Evolutionary conservation across 1,139 yeast species (phyloP).

Genomic region (Zygosaccharomyces pseudobailii): DNA sequence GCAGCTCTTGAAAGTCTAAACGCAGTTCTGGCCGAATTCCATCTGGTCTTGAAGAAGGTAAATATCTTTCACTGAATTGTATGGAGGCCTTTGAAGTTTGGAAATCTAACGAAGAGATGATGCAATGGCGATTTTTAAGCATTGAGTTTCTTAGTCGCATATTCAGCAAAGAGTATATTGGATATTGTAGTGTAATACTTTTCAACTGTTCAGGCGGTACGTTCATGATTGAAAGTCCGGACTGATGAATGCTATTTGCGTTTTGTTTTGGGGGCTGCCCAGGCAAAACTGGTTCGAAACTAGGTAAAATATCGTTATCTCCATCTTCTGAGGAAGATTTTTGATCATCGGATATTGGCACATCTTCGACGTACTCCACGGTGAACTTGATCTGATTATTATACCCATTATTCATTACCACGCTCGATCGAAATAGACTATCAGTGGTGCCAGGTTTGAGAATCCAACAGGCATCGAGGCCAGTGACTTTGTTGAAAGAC

Average conservation of each 20-base stretch:
- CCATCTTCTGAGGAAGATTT: not conserved
- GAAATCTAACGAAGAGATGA: slow-evolving; percentile 32
- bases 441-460: slow-evolving; percentile 19
- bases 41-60: not conserved
- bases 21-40: slow-evolving; percentile 1
- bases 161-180: slow-evolving; percentile 31
- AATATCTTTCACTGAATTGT: slow-evolving; percentile 16
- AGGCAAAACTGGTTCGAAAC: slow-evolving; percentile 25
- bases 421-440: slow-evolving; percentile 26
- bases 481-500: slow-evolving; percentile 7
- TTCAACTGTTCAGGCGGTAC: not conserved
- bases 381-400: slow-evolving; percentile 24
- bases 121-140: slow-evolving; percentile 18
- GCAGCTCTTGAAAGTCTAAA: slow-evolving; percentile 17
- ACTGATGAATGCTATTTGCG: not conserved
- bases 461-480: slow-evolving; percentile 13
- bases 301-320: slow-evolving; percentile 16
- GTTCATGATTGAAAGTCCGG: not conserved
- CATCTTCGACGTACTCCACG: slow-evolving; percentile 13
- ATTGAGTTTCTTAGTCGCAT: slow-evolving; percentile 31
- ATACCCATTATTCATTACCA: slow-evolving; percentile 34
- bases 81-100: slow-evolving; percentile 30
- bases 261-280: slow-evolving; percentile 9
- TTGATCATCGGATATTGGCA: not conserved
- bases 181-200: slow-evolving; percentile 18